Evolutionary conservation across 129 eudicot genomes (phyloP).

Genomic region (Dittrichia graveolens): DNA sequence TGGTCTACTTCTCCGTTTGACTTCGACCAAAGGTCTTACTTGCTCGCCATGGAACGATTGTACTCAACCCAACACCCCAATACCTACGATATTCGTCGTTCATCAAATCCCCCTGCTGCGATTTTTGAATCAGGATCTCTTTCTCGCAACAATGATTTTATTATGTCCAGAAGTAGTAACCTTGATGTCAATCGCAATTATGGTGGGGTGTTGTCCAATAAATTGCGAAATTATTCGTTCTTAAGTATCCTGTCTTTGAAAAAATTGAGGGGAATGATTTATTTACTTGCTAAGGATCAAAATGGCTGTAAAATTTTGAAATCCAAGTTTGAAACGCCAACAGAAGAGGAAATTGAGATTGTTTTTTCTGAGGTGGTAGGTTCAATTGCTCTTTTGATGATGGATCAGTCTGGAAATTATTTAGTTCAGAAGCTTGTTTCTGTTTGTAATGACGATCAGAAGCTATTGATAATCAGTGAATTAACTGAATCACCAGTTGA

Average conservation of each 20-base stretch:
- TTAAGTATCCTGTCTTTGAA: conserved; percentile 20
- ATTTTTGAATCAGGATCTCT: background rate
- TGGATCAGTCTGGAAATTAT: conserved; percentile 51
- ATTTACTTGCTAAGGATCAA: conserved; percentile 50
- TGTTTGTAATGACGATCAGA: conserved; percentile 68
- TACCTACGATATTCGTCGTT: conserved; percentile 1
- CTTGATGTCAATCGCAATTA: background rate
- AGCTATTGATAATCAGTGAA: conserved; percentile 43
- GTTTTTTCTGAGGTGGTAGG: conserved; percentile 51
- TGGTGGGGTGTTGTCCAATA: background rate
- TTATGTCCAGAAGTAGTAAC: background rate
- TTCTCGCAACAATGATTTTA: background rate
- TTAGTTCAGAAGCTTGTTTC: conserved; percentile 55
- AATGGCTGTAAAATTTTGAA: conserved; percentile 42
- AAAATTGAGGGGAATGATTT: conserved; percentile 48
- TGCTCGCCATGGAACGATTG: conserved; percentile 56
- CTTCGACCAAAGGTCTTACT: conserved; percentile 43
- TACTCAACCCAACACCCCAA: conserved; percentile 5
- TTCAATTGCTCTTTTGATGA: conserved; percentile 51
- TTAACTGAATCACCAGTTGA: conserved; percentile 40
- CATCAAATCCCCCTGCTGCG: background rate
- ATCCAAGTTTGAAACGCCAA: conserved; percentile 40
- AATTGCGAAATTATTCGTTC: conserved; percentile 16
- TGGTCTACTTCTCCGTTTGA: background rate
- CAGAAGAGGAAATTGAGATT: conserved; percentile 45